Base-by-base conservation (phyloP, 2,329 filamentous ascomycete genomes). In the Pseudopyricularia cyperi region DNA sequence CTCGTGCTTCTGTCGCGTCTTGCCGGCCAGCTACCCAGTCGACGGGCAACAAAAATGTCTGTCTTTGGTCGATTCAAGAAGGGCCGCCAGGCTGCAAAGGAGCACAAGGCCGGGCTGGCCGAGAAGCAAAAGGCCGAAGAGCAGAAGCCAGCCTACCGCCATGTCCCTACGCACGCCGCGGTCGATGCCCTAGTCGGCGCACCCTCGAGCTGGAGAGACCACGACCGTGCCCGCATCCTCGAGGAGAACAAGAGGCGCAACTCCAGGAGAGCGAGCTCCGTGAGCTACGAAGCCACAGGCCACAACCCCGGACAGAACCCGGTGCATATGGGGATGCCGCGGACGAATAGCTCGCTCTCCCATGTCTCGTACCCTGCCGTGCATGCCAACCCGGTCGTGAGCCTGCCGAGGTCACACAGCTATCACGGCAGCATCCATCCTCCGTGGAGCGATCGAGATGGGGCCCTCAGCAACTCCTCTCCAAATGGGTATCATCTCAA, bases 131-230 rank as follows among this genome's bases (percentile, higher is more conserved):
- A 74, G 50, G 61, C 65, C 42, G 70, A 72, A 55, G 50, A 62
- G 19, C 60, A 64, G 35, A 69, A 70, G 51, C 55, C 65, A n/a
- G 69, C 74, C 12, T 83, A 83, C 63, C 74, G 68, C 51, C 80
- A 83, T 60, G 64, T 80, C 19, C 78, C 79, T n/a, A 81, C 70
- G 14, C 80, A 84, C 60, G 80, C 80, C 28, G 77, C 76, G 46
- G 61, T 70, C 12, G 79, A 83, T 63, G 77, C 79, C 44, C 64
- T 82, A 44, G 68, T 71, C 22, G 74, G 72, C 30, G 75, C 75
- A 3, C 78, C 77, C 9, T 67, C 72, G 1, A 71, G 68, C 56
- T 79, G 72, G 70, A 72, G 71, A 54, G 59, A 67, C 7, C 66
- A 69, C 12, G 75, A 79, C 57, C 65, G 70, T 44, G 59, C 64